Evolutionary conservation across 306 rosid genomes (phyloP), one percentile per base, ranked within the genome.

Genomic region (Rosa chinensis): DNA sequence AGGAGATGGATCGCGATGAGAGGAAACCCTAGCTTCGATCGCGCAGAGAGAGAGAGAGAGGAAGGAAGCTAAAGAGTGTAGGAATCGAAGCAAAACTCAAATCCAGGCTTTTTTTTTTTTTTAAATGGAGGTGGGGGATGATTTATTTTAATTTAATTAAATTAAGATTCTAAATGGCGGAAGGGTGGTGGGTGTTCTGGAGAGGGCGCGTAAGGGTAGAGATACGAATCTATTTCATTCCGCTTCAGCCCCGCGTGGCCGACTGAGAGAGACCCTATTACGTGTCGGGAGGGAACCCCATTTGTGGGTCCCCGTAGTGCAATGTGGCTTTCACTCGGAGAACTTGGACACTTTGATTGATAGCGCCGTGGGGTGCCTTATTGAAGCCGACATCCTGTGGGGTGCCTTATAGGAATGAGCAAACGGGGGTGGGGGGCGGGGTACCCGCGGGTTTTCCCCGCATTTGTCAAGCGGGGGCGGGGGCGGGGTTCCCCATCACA

Each of bases 1-100:
- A 82, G 80, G 79, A 64, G 88, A 84, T 80, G 75, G 87, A 85
- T 79, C 78, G 8, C 25, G 89, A 73, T 52, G 49, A 74, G 72
- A 80, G 78, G 77, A 79, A 87, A 88, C 89, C 97, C 97, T 89
- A 84, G 84, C n/a, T 70, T 70, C 48, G 87, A 88, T 90, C 75
- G 49, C 67, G 6, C 47, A 59, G 64, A 52, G 55, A 56, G 62
- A 64, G 67, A 16, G 77, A 11, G 40, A 11, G 2, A 43, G 45
- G 10, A 43, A 73, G 39, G 35, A 71, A 68, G 75, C 43, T 62
- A 42, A 32, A 64, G 79, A 67, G 52, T 45, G 82, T 44, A 11
- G 70, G 86, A 77, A 76, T 72, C 82, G 53, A 72, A 45, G 61
- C 72, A 32, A 82, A 69, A 73, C 64, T 69, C 81, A 68, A 73